phyloP scores from a whole-genome alignment of 2,329 filamentous ascomycete genomes.

The Arthrinium phaeospermum region DNA sequence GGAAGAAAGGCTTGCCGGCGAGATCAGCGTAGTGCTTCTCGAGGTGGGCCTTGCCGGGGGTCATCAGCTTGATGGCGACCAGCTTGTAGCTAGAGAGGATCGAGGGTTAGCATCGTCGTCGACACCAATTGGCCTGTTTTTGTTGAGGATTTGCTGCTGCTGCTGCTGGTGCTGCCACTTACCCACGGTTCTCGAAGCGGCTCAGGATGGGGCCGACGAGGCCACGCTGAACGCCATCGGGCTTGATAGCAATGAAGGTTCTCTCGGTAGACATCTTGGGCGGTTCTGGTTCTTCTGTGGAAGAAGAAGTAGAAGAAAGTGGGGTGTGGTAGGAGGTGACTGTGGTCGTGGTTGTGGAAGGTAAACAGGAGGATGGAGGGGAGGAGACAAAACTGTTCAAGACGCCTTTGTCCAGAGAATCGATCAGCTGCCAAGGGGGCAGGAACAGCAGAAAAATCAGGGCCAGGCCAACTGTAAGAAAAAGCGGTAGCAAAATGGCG shows the following conservation, averaged over 20 bases:
- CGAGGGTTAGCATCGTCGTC: background rate
- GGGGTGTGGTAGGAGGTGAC: slow-evolving; percentile 28
- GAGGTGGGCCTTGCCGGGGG: slow-evolving; percentile 91
- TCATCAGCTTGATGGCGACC: slow-evolving; percentile 92
- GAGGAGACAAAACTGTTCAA: slow-evolving; percentile 16
- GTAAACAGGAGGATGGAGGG: background rate
- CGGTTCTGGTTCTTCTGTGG: slow-evolving; percentile 28
- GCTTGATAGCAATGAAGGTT: slow-evolving; percentile 99
- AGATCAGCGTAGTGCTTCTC: slow-evolving; percentile 98
- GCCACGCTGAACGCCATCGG: slow-evolving; percentile 99
- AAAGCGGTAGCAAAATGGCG: slow-evolving; percentile 13
- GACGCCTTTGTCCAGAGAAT: background rate
- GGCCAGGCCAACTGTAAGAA: background rate
- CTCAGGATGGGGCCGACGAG: slow-evolving; percentile 97
- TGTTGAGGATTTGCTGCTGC: background rate
- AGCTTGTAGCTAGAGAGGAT: slow-evolving; percentile 84
- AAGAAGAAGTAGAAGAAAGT: slow-evolving; percentile 27
- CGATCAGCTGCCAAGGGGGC: slow-evolving; percentile 1
- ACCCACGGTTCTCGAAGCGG: slow-evolving; percentile 97
- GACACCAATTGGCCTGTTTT: background rate
- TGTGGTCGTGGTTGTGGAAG: slow-evolving; percentile 37
- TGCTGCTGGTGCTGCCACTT: slow-evolving; percentile 43
- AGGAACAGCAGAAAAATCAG: slow-evolving; percentile 17
- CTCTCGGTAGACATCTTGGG: slow-evolving; percentile 78
- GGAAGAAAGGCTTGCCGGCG: slow-evolving; percentile 94